phyloP scores from a whole-genome alignment of 169 alveolate genomes.

The Plasmodium ovale region DNA sequence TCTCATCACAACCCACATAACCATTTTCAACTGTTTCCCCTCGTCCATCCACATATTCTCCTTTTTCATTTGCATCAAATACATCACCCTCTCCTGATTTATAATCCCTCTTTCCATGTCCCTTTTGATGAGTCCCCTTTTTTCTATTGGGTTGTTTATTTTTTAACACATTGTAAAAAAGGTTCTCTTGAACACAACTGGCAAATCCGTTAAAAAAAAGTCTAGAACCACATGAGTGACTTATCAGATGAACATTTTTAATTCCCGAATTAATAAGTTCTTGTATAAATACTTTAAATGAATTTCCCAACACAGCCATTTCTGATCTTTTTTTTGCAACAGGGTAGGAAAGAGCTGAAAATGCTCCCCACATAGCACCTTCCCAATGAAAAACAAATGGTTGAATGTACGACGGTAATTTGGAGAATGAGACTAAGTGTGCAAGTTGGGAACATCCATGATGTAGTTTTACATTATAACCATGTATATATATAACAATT shows the following conservation, averaged over 20 bases:
- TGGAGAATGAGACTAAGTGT: slow-evolving; percentile 86
- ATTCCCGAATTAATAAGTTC: slow-evolving; percentile 81
- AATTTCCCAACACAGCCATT: slow-evolving; percentile 78
- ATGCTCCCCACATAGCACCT: slow-evolving; percentile 85
- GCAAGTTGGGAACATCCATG: slow-evolving; percentile 89
- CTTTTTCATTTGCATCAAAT: not conserved
- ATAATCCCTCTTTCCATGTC: no score
- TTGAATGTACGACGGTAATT: slow-evolving; percentile 85
- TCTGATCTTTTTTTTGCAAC: slow-evolving; percentile 79
- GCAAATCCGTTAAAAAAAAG: slow-evolving; percentile 85
- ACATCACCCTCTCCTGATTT: no score
- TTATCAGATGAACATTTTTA: slow-evolving; percentile 80
- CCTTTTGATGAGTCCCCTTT: not conserved
- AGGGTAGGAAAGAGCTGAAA: slow-evolving; percentile 85
- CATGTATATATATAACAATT: slow-evolving; percentile 90
- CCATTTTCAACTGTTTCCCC: no score
- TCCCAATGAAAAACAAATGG: slow-evolving; percentile 90
- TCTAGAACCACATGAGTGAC: slow-evolving; percentile 89
- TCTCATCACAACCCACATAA: no score
- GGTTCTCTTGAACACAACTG: slow-evolving; percentile 63
- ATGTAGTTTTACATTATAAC: slow-evolving; percentile 88
- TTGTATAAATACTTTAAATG: slow-evolving; percentile 78
- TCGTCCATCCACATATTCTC: not conserved
- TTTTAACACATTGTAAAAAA: slow-evolving; percentile 60
- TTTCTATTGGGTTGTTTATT: slow-evolving; percentile 16